A percentile compares a stretch with the other conserved stretches of the same genome.
These are phyloP conservation scores for Arthrobotrys sinensis DNA, from an alignment of 2,329 filamentous ascomycete species.

Conservation along the genomic window DNA sequence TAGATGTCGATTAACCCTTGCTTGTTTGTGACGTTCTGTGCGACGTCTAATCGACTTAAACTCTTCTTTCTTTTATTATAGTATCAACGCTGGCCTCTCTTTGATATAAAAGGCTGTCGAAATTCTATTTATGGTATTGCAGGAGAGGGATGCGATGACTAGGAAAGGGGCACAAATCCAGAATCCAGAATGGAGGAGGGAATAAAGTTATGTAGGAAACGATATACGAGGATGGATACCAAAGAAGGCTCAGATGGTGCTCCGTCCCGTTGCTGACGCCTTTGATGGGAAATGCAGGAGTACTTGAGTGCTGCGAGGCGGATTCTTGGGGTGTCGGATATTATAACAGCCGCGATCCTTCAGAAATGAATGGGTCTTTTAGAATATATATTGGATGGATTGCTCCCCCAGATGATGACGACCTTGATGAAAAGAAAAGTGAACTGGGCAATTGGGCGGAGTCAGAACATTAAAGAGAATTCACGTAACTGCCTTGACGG, in stretches of 20 bases:
- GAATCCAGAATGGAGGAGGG: constrained; percentile 11
- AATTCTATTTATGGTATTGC: constrained; percentile 12
- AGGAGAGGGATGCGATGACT: background rate
- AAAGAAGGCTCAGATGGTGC: constrained; percentile 17
- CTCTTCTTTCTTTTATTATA: constrained; percentile 8
- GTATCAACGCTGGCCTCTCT: constrained; percentile 3
- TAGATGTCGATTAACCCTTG: constrained; percentile 36
- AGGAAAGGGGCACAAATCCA: constrained; percentile 52
- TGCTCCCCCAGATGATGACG: constrained; percentile 15
- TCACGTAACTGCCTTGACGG: constrained; percentile 54
- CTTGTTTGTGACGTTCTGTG: constrained; percentile 11
- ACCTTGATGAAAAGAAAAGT: constrained; percentile 21
- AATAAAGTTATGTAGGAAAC: constrained; percentile 23
- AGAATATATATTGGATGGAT: constrained; percentile 30
- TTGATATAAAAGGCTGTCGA: constrained; percentile 7
- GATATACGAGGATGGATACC: constrained; percentile 23
- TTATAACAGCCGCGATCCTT: constrained; percentile 47
- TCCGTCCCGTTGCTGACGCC: constrained; percentile 17
- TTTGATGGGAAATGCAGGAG: constrained; percentile 41
- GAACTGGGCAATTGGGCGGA: constrained; percentile 38
- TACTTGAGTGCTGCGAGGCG: constrained; percentile 47
- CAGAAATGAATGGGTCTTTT: constrained; percentile 30
- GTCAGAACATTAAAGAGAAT: constrained; percentile 4
- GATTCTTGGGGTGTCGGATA: constrained; percentile 25
- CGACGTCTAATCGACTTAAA: background rate